These are phyloP conservation scores for Triangularia verruculosa DNA, from an alignment of 2,329 filamentous ascomycete genomes.

Conservation along the genomic window DNA sequence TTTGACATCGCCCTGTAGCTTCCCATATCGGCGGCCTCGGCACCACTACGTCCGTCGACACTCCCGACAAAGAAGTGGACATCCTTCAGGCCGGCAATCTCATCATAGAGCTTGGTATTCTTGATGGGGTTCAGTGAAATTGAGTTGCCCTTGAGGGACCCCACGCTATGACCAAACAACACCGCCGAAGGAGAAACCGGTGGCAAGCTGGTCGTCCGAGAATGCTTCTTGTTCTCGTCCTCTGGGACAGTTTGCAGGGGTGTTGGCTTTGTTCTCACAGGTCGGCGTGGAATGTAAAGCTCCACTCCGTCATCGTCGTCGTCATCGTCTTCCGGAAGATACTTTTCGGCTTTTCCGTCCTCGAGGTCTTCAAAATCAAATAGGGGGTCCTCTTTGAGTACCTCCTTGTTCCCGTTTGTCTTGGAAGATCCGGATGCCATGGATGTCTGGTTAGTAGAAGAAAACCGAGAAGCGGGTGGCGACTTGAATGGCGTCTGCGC, in stretches of 20 bases:
- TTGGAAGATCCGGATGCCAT: background rate
- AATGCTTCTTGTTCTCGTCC: background rate
- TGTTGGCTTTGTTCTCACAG: constrained; percentile 6
- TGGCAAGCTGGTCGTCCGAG: background rate
- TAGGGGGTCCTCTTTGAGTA: constrained; percentile 16
- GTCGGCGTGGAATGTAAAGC: background rate
- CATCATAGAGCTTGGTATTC: constrained; percentile 37
- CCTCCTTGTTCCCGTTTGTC: constrained; percentile 4
- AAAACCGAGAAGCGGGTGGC: background rate
- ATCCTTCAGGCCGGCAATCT: constrained; percentile 38
- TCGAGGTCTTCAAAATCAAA: constrained; percentile 26
- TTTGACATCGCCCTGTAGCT: constrained; percentile 31
- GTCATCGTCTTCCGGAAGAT: constrained; percentile 20
- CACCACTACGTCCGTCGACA: constrained; percentile 34
- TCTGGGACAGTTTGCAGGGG: background rate
- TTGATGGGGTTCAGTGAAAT: constrained; percentile 39
- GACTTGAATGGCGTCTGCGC: constrained; percentile 5
- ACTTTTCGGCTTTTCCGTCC: constrained; percentile 13
- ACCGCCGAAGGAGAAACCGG: constrained; percentile 23
- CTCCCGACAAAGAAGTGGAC: constrained; percentile 43
- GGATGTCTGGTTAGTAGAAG: background rate
- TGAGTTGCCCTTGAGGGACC: constrained; percentile 40
- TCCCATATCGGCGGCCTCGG: constrained; percentile 29
- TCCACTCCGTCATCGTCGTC: constrained; percentile 17
- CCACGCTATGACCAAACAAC: constrained; percentile 31